These are phyloP conservation scores for Knufia petricola DNA, from an alignment of 2,329 filamentous ascomycete genomes.

Conservation along the genomic window DNA sequence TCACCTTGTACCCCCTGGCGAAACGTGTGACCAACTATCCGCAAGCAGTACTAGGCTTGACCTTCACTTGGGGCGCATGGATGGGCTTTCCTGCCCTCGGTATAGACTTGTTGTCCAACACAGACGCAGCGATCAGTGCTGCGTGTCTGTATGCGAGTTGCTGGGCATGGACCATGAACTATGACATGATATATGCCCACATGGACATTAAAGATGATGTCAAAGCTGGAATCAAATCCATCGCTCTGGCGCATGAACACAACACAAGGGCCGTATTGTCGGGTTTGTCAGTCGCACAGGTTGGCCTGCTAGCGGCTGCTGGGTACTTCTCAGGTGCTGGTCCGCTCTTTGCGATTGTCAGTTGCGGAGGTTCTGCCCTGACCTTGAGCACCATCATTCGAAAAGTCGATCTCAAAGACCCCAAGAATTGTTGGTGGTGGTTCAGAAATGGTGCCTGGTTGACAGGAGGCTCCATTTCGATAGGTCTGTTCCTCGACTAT, in stretches of 20 bases:
- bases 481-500: constrained; percentile 50
- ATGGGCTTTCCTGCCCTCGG: constrained; percentile 40
- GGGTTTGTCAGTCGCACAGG: constrained; percentile 32
- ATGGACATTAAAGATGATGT: constrained; percentile 44
- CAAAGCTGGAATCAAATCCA: constrained; percentile 42
- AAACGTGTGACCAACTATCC: constrained; percentile 47
- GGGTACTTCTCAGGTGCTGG: constrained; percentile 44
- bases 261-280: constrained; percentile 37
- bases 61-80: constrained; percentile 43
- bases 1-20: constrained; percentile 41
- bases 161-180: constrained; percentile 40
- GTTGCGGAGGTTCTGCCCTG: constrained; percentile 46
- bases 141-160: constrained; percentile 38
- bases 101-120: constrained; percentile 34
- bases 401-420: constrained; percentile 47
- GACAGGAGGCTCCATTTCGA: constrained; percentile 49
- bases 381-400: constrained; percentile 51
- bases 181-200: constrained; percentile 44
- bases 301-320: constrained; percentile 35
- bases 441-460: constrained; percentile 54
- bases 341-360: constrained; percentile 49
- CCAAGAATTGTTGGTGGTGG: constrained; percentile 55
- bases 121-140: constrained; percentile 29
- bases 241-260: constrained; percentile 40
- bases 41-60: constrained; percentile 42